A percentile compares a stretch with the other conserved stretches of the same genome.
Evolutionary conservation across 345 rosid species (phyloP).

Genomic region (Mallotus nudiflorus): DNA sequence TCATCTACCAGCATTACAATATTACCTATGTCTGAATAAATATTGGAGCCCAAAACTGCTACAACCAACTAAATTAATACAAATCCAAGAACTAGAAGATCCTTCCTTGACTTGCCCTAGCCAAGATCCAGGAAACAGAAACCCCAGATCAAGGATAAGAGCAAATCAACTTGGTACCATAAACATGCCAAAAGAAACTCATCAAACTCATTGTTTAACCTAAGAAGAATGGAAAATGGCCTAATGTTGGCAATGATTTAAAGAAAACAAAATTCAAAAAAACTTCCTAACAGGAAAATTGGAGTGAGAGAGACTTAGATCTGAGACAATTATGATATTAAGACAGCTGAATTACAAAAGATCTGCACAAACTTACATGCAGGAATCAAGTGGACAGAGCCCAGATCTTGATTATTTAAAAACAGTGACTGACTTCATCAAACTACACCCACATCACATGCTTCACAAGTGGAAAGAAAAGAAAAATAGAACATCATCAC

Average conservation of each 20-base stretch:
- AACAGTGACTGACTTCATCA: slow-evolving; percentile 1
- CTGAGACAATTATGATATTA: slow-evolving; percentile 25
- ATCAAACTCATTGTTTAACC: not conserved
- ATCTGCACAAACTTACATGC: slow-evolving; percentile 32
- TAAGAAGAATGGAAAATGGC: slow-evolving; percentile 1
- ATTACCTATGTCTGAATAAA: not conserved
- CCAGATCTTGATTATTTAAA: slow-evolving; percentile 34
- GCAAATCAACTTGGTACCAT: slow-evolving; percentile 6
- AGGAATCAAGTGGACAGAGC: slow-evolving; percentile 20
- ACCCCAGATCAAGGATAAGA: slow-evolving; percentile 24
- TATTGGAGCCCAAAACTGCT: not conserved
- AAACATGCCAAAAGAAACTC: slow-evolving; percentile 17
- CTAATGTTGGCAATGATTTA: slow-evolving; percentile 9
- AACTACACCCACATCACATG: slow-evolving; percentile 17
- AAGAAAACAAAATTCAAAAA: not conserved
- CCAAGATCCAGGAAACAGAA: not conserved
- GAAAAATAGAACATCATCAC: slow-evolving; percentile 10
- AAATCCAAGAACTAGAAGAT: not conserved
- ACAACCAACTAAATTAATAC: not conserved
- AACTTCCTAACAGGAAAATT: slow-evolving; percentile 7
- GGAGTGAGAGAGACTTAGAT: slow-evolving; percentile 33
- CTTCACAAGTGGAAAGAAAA: slow-evolving; percentile 4
- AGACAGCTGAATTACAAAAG: slow-evolving; percentile 23
- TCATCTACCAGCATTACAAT: not conserved
- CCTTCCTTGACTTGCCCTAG: not conserved